Evolutionary conservation across 2,329 filamentous ascomycete species (phyloP).

Genomic region (Fusarium succisae): DNA sequence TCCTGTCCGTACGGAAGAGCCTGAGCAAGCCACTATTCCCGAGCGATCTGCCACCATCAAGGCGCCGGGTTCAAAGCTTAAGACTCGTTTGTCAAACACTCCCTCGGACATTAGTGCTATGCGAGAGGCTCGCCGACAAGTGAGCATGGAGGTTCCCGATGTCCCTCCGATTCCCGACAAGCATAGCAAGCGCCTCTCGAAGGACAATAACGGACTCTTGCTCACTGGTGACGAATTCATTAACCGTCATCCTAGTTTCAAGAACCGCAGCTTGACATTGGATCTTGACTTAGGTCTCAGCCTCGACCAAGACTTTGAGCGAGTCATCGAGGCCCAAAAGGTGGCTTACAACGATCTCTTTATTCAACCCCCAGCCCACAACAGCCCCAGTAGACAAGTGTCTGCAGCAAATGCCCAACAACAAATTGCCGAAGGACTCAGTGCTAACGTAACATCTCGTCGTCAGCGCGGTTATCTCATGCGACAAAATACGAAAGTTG

Average conservation of each 20-base stretch:
- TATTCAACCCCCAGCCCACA: conserved; percentile 36
- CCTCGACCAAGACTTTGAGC: conserved; percentile 91
- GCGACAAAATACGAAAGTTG: conserved; percentile 97
- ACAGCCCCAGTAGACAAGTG: conserved; percentile 56
- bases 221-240: conserved; percentile 55
- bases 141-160: conserved; percentile 76
- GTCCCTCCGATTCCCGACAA: conserved; percentile 70
- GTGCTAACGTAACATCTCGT: conserved; percentile 71
- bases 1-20: conserved; percentile 49
- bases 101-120: conserved; percentile 85
- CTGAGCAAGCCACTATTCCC: conserved; percentile 70
- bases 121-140: conserved; percentile 85
- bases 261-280: conserved; percentile 84
- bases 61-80: conserved; percentile 84
- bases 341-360: conserved; percentile 59
- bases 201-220: conserved; percentile 54
- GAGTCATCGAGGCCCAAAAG: conserved; percentile 97
- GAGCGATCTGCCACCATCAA: conserved; percentile 90
- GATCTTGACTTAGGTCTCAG: conserved; percentile 86
- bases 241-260: conserved; percentile 76
- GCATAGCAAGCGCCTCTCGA: conserved; percentile 65
- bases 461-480: conserved; percentile 97
- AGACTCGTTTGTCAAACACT: conserved; percentile 87
- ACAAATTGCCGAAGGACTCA: conserved; percentile 34
- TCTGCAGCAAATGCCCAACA: conserved; percentile 44